phyloP scores from a whole-genome alignment of 805 yeast species.

The Yarrowia keelungensis region DNA sequence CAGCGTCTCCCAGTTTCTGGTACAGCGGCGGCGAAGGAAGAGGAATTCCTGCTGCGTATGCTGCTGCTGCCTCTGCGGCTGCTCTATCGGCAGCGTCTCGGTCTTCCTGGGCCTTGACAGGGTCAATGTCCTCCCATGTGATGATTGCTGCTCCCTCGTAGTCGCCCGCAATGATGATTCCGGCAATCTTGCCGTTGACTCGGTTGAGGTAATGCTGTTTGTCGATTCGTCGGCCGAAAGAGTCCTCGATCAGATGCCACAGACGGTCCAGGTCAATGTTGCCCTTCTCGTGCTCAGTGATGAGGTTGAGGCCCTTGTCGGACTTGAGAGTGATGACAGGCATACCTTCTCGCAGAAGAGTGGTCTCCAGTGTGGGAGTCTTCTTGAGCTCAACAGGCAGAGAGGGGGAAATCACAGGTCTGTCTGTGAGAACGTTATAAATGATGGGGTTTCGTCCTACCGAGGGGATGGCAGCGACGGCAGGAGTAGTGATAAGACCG shows the following conservation, averaged over 20 bases:
- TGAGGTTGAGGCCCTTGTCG: constrained; percentile 53
- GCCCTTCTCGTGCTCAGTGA: constrained; percentile 52
- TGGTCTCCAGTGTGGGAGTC: constrained; percentile 72
- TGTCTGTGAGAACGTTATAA: constrained; percentile 87
- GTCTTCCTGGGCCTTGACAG: constrained; percentile 46
- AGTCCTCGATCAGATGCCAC: constrained; percentile 70
- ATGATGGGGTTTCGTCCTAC: constrained; percentile 78
- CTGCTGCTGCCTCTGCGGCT: constrained; percentile 33
- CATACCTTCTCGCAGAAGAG: constrained; percentile 80
- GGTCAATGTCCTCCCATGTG: constrained; percentile 69
- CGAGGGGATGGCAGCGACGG: constrained; percentile 62
- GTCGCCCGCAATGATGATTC: constrained; percentile 85
- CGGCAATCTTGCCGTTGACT: constrained; percentile 70
- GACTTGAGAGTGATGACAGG: constrained; percentile 56
- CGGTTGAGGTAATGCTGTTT: constrained; percentile 70
- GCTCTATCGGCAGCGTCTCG: constrained; percentile 29
- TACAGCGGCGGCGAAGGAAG: constrained; percentile 28
- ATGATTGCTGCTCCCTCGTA: constrained; percentile 95
- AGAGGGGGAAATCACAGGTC: constrained; percentile 90
- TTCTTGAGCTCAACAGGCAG: constrained; percentile 70
- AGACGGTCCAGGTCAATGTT: constrained; percentile 64
- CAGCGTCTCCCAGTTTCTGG: constrained; percentile 38
- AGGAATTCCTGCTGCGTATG: constrained; percentile 25
- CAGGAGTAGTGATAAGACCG: constrained; percentile 87
- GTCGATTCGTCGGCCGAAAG: constrained; percentile 76